Evolutionary conservation across 148 eudicot genomes (phyloP).

Genomic region (Chenopodium formosanum): DNA sequence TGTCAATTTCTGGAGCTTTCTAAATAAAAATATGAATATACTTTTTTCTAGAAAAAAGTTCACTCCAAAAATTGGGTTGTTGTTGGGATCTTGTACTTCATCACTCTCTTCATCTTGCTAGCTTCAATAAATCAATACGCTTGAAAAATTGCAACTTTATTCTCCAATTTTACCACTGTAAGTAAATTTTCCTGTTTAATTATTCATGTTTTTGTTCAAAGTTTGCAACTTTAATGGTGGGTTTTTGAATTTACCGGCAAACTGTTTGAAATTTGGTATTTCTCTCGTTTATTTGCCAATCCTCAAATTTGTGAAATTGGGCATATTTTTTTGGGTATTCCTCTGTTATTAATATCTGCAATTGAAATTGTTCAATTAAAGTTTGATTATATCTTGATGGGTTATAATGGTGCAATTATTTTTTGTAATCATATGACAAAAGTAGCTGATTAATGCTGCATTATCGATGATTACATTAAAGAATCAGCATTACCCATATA

Average conservation of each 20-base stretch:
- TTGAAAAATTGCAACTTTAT: neutral
- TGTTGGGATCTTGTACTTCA: no score
- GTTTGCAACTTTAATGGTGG: neutral
- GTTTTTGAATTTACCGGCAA: neutral
- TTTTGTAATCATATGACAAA: neutral
- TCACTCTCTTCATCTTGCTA: no score
- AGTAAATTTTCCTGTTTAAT: neutral
- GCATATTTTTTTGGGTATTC: conserved; percentile 4
- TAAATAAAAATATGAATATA: no score
- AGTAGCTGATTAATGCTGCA: neutral
- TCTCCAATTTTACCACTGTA: neutral
- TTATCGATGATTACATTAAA: neutral
- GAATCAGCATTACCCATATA: neutral
- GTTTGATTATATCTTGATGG: neutral
- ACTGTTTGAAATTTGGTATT: neutral
- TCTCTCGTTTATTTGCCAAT: neutral
- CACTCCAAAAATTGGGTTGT: neutral
- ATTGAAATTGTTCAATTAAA: neutral
- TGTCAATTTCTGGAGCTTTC: conserved; percentile 21
- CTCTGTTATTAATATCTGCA: conserved; percentile 5
- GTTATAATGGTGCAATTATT: neutral
- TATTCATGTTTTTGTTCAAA: neutral
- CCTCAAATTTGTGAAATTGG: neutral
- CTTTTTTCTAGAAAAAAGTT: no score
- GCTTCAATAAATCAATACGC: neutral